Conservation (phyloP, 371 early-diverging fungal genomes). For the Fennellomyces sp. region DNA sequence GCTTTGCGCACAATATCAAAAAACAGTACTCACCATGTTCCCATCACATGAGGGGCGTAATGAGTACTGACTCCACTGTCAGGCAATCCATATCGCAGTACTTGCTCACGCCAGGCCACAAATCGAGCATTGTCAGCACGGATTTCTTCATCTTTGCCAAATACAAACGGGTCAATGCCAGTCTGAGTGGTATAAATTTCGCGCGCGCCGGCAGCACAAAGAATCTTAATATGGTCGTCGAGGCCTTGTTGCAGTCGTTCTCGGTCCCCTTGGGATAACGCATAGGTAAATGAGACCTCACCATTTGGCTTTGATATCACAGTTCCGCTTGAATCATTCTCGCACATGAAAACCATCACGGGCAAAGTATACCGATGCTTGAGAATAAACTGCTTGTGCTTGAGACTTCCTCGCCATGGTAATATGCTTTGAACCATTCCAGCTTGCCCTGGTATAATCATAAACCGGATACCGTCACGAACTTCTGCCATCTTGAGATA, state of each 20-base stretch:
- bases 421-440: too few species aligned
- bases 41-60: constrained; percentile 56
- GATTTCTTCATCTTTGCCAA: constrained; percentile 23
- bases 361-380: constrained; percentile 33
- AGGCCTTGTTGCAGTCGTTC: too few species aligned
- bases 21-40: constrained; percentile 64
- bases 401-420: constrained; percentile 48
- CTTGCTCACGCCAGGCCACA: constrained; percentile 16
- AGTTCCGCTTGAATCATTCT: constrained; percentile 52
- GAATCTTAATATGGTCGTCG: too few species aligned
- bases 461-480: too few species aligned
- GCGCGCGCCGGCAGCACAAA: constrained; percentile 74
- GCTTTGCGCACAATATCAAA: too few species aligned
- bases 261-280: too few species aligned
- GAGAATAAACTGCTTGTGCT: constrained; percentile 60
- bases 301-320: constrained; percentile 14
- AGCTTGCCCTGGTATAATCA: too few species aligned
- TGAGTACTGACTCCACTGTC: constrained; percentile 17
- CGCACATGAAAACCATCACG: constrained; percentile 60
- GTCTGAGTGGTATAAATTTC: constrained; percentile 50
- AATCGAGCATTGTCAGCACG: constrained; percentile 25
- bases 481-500: constrained; percentile 26
- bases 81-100: constrained; percentile 20
- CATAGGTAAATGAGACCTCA: constrained; percentile 51
- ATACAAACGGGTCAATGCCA: constrained; percentile 38